phyloP scores from a whole-genome alignment of 2,329 filamentous ascomycete genomes.

The Colletotrichum falcatum region DNA sequence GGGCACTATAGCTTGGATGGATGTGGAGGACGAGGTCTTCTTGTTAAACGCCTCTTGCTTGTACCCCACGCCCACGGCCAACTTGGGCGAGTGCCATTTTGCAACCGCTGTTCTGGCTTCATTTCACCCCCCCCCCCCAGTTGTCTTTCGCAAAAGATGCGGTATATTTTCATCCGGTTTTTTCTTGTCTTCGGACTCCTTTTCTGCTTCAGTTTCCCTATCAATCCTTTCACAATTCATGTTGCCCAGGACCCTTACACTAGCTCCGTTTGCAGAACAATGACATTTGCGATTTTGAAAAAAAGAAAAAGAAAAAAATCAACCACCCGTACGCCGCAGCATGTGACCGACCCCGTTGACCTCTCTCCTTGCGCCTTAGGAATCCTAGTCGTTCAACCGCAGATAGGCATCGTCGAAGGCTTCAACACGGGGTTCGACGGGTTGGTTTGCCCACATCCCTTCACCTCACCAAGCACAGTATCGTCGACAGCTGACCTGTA shows the following conservation, averaged over 20 bases:
- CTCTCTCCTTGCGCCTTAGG: too few relatives aligned
- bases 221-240: background rate
- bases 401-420: slow-evolving; percentile 47
- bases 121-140: too few relatives aligned
- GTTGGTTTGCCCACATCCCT: slow-evolving; percentile 53
- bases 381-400: slow-evolving; percentile 20
- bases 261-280: background rate
- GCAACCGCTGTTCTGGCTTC: background rate
- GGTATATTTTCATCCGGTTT: background rate
- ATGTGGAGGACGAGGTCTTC: background rate
- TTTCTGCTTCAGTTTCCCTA: background rate
- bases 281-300: too few relatives aligned
- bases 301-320: too few relatives aligned
- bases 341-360: background rate
- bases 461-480: slow-evolving; percentile 50
- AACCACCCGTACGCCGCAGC: too few relatives aligned
- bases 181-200: too few relatives aligned
- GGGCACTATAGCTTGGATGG: background rate
- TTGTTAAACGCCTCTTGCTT: background rate
- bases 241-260: background rate
- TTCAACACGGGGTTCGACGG: slow-evolving; percentile 46
- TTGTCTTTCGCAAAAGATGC: background rate
- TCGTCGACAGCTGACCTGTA: slow-evolving; percentile 59
- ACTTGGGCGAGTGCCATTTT: background rate
- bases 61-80: too few relatives aligned